Conservation (phyloP, 768 basidiomycete genomes). For the Leccinum subgranulosum region DNA sequence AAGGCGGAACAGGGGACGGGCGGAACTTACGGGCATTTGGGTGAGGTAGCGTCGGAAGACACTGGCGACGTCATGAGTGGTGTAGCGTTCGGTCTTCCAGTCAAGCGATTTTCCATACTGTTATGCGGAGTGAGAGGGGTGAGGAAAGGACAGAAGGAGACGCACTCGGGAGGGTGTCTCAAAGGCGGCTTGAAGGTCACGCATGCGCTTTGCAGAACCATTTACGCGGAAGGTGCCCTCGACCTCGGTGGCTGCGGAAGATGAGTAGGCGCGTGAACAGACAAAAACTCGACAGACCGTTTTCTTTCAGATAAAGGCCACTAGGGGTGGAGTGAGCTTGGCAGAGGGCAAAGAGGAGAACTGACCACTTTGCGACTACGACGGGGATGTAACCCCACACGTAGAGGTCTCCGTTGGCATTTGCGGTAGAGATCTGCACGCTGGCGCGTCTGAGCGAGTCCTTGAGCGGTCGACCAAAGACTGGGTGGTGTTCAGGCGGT, state of each 20-base stretch:
- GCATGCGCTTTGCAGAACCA: conserved; percentile 94
- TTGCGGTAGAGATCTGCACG: conserved; percentile 91
- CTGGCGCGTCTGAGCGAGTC: conserved; percentile 84
- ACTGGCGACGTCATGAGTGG: conserved; percentile 95
- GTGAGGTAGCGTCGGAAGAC: conserved; percentile 95
- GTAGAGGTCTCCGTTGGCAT: conserved; percentile 75
- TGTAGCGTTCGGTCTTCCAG: conserved; percentile 83
- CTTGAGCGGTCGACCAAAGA: conserved; percentile 83
- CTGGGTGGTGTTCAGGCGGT: conserved; percentile 43
- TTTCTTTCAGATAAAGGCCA: conserved; percentile 92
- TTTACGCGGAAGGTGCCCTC: conserved; percentile 94
- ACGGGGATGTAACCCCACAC: conserved; percentile 96
- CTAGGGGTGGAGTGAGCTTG: conserved; percentile 37
- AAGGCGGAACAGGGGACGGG: neutral
- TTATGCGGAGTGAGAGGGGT: conserved; percentile 6
- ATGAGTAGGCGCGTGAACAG: neutral
- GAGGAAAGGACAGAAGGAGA: neutral
- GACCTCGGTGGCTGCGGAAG: conserved; percentile 72
- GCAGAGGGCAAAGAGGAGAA: neutral
- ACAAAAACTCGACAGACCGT: conserved; percentile 47
- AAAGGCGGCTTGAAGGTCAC: conserved; percentile 88
- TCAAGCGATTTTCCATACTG: conserved; percentile 94
- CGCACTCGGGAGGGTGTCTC: conserved; percentile 83
- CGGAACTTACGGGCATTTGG: conserved; percentile 82
- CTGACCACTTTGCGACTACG: conserved; percentile 95